phyloP scores from a whole-genome alignment of 345 rosid genomes.

The Eucalyptus decipiens region DNA sequence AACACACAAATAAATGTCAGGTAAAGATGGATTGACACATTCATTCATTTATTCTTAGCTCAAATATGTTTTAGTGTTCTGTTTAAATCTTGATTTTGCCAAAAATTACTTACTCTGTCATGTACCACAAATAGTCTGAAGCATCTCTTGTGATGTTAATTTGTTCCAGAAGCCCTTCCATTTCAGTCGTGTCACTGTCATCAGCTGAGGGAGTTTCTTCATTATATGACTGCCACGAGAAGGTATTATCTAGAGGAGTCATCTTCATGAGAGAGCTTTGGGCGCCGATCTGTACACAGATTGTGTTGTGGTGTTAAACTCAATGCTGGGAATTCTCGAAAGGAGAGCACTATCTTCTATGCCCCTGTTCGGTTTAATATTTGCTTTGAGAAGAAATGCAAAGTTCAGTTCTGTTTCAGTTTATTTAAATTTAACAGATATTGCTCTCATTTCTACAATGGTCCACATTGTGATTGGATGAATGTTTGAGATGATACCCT shows the following conservation, averaged over 20 bases:
- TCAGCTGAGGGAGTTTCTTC: slow-evolving; percentile 47
- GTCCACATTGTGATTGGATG: not conserved
- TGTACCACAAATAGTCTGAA: slow-evolving; percentile 94
- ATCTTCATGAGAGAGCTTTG: slow-evolving; percentile 54
- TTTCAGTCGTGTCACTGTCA: slow-evolving; percentile 25
- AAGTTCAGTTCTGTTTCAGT: not conserved
- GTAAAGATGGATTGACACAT: not conserved
- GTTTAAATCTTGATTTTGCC: not conserved
- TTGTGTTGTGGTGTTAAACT: not conserved
- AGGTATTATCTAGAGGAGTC: slow-evolving; percentile 26
- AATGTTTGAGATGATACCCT: slow-evolving; percentile 16
- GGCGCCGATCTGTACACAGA: slow-evolving; percentile 38
- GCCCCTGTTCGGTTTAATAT: not conserved
- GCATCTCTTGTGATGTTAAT: slow-evolving; percentile 55
- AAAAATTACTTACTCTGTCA: slow-evolving; percentile 60
- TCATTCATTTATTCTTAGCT: not conserved
- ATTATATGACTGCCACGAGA: slow-evolving; percentile 68
- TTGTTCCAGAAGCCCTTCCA: slow-evolving; percentile 72
- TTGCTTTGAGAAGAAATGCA: not conserved
- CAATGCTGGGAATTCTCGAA: not conserved
- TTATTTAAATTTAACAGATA: not conserved
- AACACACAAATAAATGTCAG: not conserved
- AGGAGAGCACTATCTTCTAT: not conserved
- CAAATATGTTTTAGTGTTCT: not conserved
- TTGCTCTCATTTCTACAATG: not conserved